Base-by-base conservation (phyloP, 1,284 basidiomycete species). In the Leucoagaricus sp. region DNA sequence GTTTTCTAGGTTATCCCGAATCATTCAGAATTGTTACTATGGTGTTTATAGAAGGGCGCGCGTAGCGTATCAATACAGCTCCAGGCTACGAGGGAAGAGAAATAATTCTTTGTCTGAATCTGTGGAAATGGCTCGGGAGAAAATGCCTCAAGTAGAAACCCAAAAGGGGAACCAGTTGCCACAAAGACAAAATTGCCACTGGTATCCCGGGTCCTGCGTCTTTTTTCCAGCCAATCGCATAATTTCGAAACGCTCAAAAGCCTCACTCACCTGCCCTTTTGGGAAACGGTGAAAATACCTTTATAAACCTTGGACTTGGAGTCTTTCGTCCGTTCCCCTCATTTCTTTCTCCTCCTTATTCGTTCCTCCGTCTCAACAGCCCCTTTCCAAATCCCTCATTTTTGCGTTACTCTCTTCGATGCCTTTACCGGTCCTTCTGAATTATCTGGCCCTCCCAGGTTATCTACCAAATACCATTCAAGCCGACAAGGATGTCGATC, bases 201-300 rank as follows among this genome's bases (percentile, higher is more conserved):
- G 58, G 69, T 73, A 61, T 61, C 59, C 57, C 60, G 70, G 69
- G 70, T 70, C 67, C 59, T 50, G 44, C 21, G 25, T 28, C n/a
- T 19, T 42, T 38, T 56, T 51, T 58, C 59, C 60, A 71, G 64
- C 75, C 75, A 76, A 77, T 77, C 67, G 72, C 73, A 75, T 63
- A 72, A 73, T 67, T 67, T 63, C 72, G 73, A 65, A 60, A 61
- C 67, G 74, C 73, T 72, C 62, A 76, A 77, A 73, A 53, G 65
- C 64, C 74, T 76, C 74, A 73, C 65, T 29, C 12, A 42, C 57
- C 42, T 53, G 52, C 53, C 54, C 31, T 26, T 57, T 51, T 58
- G n/a, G 57, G 53, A 40, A 28, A 10, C 17, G 15, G 8, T 12
- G 26, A 15, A 23, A 49, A 25, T 17, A 47, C 12, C 29, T 45